These are phyloP conservation scores for Kodamaea fungicola DNA, from an alignment of 1,139 yeast genomes.

Conservation along the genomic window DNA sequence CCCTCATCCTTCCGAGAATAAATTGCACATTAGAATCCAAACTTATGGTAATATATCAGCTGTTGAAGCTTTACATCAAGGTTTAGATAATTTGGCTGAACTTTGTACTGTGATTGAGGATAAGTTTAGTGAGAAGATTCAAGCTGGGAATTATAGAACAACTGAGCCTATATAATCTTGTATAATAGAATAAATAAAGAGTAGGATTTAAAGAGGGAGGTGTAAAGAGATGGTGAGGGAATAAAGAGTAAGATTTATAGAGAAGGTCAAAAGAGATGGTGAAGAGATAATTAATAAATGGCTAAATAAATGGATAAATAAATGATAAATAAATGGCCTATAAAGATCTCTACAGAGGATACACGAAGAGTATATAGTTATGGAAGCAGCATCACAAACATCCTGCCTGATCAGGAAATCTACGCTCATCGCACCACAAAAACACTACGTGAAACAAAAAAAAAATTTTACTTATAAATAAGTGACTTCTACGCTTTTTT, in stretches of 20 bases:
- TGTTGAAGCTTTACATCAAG: conserved; percentile 88
- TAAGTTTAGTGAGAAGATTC: conserved; percentile 63
- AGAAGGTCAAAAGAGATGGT: background rate
- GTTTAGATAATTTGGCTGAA: conserved; percentile 79
- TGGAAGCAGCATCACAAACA: background rate
- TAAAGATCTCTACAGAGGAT: too few relatives aligned
- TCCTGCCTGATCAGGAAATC: conserved; percentile 6
- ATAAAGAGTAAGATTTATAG: background rate
- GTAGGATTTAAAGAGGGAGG: too few relatives aligned
- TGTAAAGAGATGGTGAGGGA: too few relatives aligned
- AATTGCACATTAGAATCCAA: conserved; percentile 86
- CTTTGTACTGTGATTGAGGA: conserved; percentile 82
- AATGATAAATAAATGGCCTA: too few relatives aligned
- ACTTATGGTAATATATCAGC: conserved; percentile 90
- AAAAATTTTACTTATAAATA: conserved; percentile 7
- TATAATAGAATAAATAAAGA: too few relatives aligned
- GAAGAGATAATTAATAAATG: background rate
- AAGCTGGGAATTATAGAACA: conserved; percentile 47
- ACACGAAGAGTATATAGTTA: too few relatives aligned
- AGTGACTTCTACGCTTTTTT: conserved; percentile 3
- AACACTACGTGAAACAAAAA: conserved; percentile 3
- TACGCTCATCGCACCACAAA: conserved; percentile 5
- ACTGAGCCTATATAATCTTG: conserved; percentile 33
- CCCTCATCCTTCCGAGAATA: conserved; percentile 97
- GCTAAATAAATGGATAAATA: background rate